A percentile compares a stretch with the other conserved stretches of the same genome.
phyloP scores from a whole-genome alignment of 306 rosid genomes.

The Alnus rubra region DNA sequence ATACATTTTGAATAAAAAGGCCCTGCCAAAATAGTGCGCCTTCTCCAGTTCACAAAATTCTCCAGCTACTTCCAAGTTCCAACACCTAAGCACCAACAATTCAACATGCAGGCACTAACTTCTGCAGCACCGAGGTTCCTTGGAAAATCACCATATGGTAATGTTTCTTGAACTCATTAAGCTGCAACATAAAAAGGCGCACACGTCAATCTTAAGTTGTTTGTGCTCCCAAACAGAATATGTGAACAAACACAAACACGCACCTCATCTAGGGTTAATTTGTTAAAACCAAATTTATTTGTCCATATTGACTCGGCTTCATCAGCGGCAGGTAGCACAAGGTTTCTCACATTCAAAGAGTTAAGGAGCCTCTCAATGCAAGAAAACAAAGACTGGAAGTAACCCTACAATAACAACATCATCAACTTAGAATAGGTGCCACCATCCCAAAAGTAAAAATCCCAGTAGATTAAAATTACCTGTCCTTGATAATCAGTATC shows the following conservation, averaged over 20 bases:
- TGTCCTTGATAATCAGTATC: constrained; percentile 69
- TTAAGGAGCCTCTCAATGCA: constrained; percentile 65
- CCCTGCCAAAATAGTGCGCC: constrained; percentile 27
- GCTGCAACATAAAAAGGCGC: constrained; percentile 29
- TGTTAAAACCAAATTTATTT: constrained; percentile 61
- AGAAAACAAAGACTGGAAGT: constrained; percentile 61
- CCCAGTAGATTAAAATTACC: constrained; percentile 44
- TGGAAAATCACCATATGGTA: constrained; percentile 86
- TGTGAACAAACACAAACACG: constrained; percentile 12
- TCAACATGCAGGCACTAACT: constrained; percentile 44
- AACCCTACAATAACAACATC: constrained; percentile 51
- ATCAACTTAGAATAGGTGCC: constrained; percentile 13
- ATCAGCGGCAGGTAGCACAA: constrained; percentile 71
- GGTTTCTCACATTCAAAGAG: constrained; percentile 48
- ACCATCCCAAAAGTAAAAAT: not conserved
- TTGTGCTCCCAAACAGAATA: not conserved
- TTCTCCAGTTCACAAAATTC: constrained; percentile 13
- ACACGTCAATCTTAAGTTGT: not conserved
- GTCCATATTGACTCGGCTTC: constrained; percentile 78
- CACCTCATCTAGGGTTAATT: constrained; percentile 49
- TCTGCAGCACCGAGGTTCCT: constrained; percentile 58
- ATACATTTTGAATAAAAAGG: constrained; percentile 40
- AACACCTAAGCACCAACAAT: constrained; percentile 10
- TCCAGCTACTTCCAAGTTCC: not conserved
- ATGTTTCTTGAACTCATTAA: constrained; percentile 44